Evolutionary conservation across 1,139 yeast species (phyloP).

Genomic region (Magnusiomyces magnusii): DNA sequence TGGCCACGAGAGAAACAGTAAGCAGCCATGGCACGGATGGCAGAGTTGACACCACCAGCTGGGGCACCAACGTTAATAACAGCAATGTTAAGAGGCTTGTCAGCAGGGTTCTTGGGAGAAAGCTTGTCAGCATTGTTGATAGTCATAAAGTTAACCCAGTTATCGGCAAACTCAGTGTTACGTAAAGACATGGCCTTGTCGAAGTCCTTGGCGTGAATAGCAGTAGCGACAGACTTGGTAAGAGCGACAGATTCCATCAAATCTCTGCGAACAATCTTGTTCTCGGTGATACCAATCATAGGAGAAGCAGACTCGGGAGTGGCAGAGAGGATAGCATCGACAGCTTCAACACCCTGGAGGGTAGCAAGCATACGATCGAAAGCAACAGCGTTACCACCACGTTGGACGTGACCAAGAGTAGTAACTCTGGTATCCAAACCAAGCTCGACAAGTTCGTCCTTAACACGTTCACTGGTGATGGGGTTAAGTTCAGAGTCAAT

Average conservation of each 20-base stretch:
- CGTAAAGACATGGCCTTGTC: constrained; percentile 79
- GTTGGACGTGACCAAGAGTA: constrained; percentile 92
- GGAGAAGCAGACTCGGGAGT: constrained; percentile 94
- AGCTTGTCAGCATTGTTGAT: constrained; percentile 66
- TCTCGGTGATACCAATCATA: constrained; percentile 83
- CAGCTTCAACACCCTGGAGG: constrained; percentile 96
- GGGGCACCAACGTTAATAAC: constrained; percentile 94
- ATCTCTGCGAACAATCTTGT: constrained; percentile 75
- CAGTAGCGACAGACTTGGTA: constrained; percentile 81
- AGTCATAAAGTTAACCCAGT: constrained; percentile 60
- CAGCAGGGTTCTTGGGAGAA: constrained; percentile 36
- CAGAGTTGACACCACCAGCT: constrained; percentile 92
- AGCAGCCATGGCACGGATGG: constrained; percentile 83
- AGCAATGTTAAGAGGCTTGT: constrained; percentile 56
- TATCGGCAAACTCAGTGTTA: constrained; percentile 81
- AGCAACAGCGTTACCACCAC: constrained; percentile 98
- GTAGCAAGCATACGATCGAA: constrained; percentile 87
- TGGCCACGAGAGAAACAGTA: constrained; percentile 91
- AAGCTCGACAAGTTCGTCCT: constrained; percentile 67
- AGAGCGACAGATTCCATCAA: constrained; percentile 82
- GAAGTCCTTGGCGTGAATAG: constrained; percentile 72
- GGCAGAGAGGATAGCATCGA: constrained; percentile 79
- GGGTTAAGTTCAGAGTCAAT: constrained; percentile 75
- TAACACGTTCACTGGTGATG: constrained; percentile 71
- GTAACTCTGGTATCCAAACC: constrained; percentile 94